phyloP scores from a whole-genome alignment of 768 basidiomycete species.

The Agaricus subrufescens region DNA sequence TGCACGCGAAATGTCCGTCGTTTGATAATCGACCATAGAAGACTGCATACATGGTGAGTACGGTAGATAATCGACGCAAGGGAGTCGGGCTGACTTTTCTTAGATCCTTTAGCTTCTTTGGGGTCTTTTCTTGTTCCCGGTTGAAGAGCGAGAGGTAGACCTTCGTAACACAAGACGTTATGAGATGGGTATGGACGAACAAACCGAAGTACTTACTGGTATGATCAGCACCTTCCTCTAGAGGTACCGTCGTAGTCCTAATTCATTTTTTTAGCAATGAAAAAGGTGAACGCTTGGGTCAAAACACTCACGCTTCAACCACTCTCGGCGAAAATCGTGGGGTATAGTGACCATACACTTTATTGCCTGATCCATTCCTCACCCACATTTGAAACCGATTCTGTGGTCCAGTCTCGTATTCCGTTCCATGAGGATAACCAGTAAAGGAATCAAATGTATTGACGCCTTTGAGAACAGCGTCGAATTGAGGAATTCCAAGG shows the following conservation, averaged over 20 bases:
- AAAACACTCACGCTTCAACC: slow-evolving; percentile 46
- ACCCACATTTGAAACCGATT: slow-evolving; percentile 39
- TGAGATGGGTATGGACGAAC: not conserved
- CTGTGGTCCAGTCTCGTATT: slow-evolving; percentile 40
- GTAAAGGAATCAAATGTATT: slow-evolving; percentile 20
- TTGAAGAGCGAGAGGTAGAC: slow-evolving; percentile 36
- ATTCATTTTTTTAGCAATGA: not conserved
- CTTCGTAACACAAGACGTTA: slow-evolving; percentile 19
- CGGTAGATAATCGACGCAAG: not conserved
- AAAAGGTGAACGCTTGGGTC: not conserved
- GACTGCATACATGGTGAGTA: slow-evolving; percentile 23
- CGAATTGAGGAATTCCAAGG: slow-evolving; percentile 40
- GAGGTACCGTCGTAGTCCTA: slow-evolving; percentile 53
- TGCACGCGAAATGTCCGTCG: slow-evolving; percentile 54
- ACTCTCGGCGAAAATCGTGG: slow-evolving; percentile 30
- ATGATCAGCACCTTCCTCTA: slow-evolving; percentile 47
- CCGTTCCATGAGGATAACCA: slow-evolving; percentile 42
- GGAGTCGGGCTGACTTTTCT: not conserved
- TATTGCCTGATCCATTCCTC: slow-evolving; percentile 23
- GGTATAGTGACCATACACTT: slow-evolving; percentile 57
- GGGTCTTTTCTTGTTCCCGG: slow-evolving; percentile 20
- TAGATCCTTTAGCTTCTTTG: not conserved
- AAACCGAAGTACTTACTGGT: slow-evolving; percentile 26
- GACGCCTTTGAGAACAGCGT: slow-evolving; percentile 25
- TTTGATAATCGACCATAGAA: slow-evolving; percentile 55